Evolutionary conservation across 768 basidiomycete genomes (phyloP), one percentile per base, ranked within the genome.

Genomic region (Mycena galopus): DNA sequence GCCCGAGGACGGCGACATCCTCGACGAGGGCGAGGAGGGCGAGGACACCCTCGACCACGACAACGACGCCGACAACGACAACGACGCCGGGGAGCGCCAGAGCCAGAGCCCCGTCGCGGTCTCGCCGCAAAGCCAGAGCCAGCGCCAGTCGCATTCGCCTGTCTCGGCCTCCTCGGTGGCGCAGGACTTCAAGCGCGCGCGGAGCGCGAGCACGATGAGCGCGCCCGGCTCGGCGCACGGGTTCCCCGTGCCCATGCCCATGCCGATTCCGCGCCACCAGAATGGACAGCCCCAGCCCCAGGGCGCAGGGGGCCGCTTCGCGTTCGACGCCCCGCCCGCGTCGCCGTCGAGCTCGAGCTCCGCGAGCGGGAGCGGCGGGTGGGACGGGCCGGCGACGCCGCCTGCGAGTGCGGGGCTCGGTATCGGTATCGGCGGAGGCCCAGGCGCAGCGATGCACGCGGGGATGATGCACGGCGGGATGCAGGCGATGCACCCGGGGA

Each of bases 291-390:
- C 4, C 44, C 21, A 47, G 19, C 21, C 44, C 21, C 44, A n/a
- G 32, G 23, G 33, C 3, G n/a, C 47, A 19, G 19, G 17, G 5
- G 33, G 37, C 25, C 68, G 68, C 60, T 69, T 69, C 35, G 68
- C 68, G 29, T 69, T 37, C 51, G 68, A 55, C 32, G 58, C 67
- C 2, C 67, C 67, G 32, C 32, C 63, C n/a, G 29, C 50, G 50
- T 33, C 47, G 21, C 50, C 63, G 3, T 47, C 62, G 7, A 4
- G 27, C 30, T 25, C 61, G 42, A 63, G 61, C 30, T 47, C 61
- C n/a, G 27, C 62, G 62, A 50, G 44, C 44, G 59, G 23, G 62
- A 50, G 44, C 44, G 59, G 25, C 29, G 44, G 39, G 33, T 62
- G 42, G 42, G 61, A 44, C 61, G 61, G 58, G 37, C 58, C 58